Percentiles rank a stretch among this genome's conserved stretches.
Evolutionary conservation across 805 yeast species (phyloP).

Genomic region (Pichia exigua): DNA sequence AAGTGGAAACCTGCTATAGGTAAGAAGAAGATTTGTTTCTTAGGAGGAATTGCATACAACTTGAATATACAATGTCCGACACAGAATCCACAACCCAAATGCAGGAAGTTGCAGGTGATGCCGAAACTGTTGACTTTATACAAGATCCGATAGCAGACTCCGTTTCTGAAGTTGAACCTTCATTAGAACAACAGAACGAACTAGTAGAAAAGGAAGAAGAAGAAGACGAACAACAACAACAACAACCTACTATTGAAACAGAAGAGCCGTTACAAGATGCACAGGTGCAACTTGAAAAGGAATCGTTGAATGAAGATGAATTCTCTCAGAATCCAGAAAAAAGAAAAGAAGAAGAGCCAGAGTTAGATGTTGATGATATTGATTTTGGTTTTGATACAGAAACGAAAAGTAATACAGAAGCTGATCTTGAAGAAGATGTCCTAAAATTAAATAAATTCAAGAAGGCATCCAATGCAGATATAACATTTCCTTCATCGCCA

Average conservation of each 20-base stretch:
- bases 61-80: not conserved
- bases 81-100: not conserved
- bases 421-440: conserved; percentile 16
- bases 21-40: not conserved
- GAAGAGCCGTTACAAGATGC: not conserved
- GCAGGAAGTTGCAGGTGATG: not conserved
- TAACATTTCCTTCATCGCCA: not conserved
- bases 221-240: no score
- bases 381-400: not conserved
- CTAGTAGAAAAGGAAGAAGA: not conserved
- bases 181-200: not conserved
- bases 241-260: no score
- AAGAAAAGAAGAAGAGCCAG: conserved; percentile 2
- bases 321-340: not conserved
- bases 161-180: not conserved
- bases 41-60: not conserved
- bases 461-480: not conserved
- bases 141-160: not conserved
- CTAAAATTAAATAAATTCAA: conserved; percentile 14
- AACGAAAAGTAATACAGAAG: conserved; percentile 15
- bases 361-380: not conserved
- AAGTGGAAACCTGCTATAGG: not conserved
- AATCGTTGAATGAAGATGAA: not conserved
- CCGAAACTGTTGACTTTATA: not conserved
- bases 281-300: not conserved